Evolutionary conservation across 306 rosid genomes (phyloP).

Genomic region (Benincasa hispida): DNA sequence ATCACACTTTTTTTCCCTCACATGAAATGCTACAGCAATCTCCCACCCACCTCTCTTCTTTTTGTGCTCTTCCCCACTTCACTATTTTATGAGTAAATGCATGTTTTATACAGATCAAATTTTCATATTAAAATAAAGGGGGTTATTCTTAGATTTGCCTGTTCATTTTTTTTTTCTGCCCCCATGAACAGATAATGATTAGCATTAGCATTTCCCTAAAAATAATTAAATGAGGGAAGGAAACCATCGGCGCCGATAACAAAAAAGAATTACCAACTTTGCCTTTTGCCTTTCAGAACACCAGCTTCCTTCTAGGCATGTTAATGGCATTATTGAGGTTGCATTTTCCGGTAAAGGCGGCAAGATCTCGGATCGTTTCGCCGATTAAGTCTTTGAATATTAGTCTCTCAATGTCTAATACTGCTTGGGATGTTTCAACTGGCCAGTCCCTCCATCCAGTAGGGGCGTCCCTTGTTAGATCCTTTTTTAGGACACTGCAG

Average conservation of each 20-base stretch:
- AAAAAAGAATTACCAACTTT: neutral
- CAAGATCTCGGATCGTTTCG: constrained; percentile 63
- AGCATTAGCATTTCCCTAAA: neutral
- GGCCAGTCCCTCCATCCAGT: constrained; percentile 57
- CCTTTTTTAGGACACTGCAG: constrained; percentile 56
- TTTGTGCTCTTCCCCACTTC: neutral
- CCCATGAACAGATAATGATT: neutral
- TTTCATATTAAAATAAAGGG: neutral
- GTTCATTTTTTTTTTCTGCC: neutral
- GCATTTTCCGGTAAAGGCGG: constrained; percentile 16
- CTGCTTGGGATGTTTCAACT: constrained; percentile 48
- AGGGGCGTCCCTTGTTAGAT: constrained; percentile 44
- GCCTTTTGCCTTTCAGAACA: constrained; percentile 23
- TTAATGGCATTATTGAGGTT: neutral
- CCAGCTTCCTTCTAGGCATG: constrained; percentile 48
- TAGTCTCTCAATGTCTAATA: constrained; percentile 70
- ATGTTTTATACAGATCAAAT: neutral
- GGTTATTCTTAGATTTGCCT: constrained; percentile 8
- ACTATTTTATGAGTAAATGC: constrained; percentile 1
- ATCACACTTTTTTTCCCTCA: neutral
- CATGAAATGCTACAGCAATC: neutral
- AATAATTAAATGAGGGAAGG: neutral
- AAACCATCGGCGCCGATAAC: constrained; percentile 26
- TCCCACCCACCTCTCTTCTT: neutral
- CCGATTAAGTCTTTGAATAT: constrained; percentile 75